Evolutionary conservation across 2,329 filamentous ascomycete species (phyloP).

Genomic region (Colletotrichum siamense): DNA sequence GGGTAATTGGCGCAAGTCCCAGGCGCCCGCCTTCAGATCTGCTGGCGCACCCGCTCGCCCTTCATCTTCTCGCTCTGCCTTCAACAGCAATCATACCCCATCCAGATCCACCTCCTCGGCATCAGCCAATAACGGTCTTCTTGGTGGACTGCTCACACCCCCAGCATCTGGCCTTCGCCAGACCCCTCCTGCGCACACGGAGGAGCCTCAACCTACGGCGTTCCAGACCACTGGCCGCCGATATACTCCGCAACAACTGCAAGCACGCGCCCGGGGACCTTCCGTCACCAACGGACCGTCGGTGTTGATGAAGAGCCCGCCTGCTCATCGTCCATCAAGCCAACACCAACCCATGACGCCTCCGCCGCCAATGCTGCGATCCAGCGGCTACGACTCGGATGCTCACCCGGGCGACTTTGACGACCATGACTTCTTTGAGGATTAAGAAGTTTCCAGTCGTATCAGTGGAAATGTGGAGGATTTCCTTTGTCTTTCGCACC

Average conservation of each 20-base stretch:
- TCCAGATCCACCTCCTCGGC: conserved; percentile 57
- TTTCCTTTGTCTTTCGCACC: conserved; percentile 21
- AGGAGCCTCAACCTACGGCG: conserved; percentile 60
- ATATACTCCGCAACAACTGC: conserved; percentile 57
- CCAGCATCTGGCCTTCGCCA: conserved; percentile 77
- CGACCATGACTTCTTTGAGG: conserved; percentile 64
- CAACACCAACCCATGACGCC: conserved; percentile 59
- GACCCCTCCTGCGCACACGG: conserved; percentile 52
- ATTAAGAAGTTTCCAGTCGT: conserved; percentile 36
- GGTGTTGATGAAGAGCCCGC: conserved; percentile 48
- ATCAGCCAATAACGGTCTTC: conserved; percentile 59
- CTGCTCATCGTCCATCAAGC: conserved; percentile 44
- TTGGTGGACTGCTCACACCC: conserved; percentile 88
- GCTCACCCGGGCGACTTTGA: conserved; percentile 65
- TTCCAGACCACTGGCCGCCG: conserved; percentile 66
- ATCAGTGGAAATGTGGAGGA: neutral
- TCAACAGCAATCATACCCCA: conserved; percentile 54
- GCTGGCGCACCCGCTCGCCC: neutral
- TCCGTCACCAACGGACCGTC: conserved; percentile 39
- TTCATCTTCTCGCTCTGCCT: conserved; percentile 33
- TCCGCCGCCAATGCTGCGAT: conserved; percentile 66
- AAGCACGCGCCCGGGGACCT: conserved; percentile 38
- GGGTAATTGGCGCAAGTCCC: conserved; percentile 87
- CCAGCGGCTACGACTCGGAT: conserved; percentile 65
- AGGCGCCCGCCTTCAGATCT: conserved; percentile 54